A percentile compares a stretch with the other conserved stretches of the same genome.
Conservation (phyloP, 495 filamentous ascomycete species). For the Hyaloscypha variabilis region DNA sequence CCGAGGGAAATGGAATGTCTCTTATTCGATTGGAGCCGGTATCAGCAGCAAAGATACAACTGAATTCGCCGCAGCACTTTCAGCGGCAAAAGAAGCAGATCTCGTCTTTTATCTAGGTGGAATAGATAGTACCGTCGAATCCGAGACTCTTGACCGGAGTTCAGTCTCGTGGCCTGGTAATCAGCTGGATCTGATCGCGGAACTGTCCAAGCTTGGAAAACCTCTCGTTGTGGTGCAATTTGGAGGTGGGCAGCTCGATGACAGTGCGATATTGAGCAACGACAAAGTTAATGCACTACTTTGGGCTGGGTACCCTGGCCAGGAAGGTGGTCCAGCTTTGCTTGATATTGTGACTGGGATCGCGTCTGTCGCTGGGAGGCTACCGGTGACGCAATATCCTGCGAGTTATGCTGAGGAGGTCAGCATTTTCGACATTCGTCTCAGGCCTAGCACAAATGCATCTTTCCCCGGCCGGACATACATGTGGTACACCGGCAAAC, state of each 20-base stretch:
- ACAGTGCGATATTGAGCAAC: constrained; percentile 52
- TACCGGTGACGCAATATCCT: constrained; percentile 59
- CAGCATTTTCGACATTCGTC: constrained; percentile 54
- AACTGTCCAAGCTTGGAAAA: constrained; percentile 49
- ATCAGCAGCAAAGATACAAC: constrained; percentile 43
- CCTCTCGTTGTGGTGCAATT: constrained; percentile 59
- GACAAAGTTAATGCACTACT: constrained; percentile 68
- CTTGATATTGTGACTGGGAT: constrained; percentile 46
- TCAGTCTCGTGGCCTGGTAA: constrained; percentile 59
- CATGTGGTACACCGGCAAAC: constrained; percentile 59
- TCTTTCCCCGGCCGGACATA: constrained; percentile 54
- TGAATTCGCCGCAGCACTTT: no score
- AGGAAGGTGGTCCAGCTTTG: constrained; percentile 61
- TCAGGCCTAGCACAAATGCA: constrained; percentile 49
- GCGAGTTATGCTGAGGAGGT: constrained; percentile 50
- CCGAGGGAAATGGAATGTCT: constrained; percentile 48
- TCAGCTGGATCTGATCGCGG: constrained; percentile 54
- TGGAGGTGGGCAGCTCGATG: constrained; percentile 45
- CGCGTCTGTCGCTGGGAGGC: constrained; percentile 52
- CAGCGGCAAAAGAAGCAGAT: constrained; percentile 53
- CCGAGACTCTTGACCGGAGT: constrained; percentile 52
- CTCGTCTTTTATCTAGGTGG: constrained; percentile 58
- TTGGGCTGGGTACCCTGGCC: constrained; percentile 90
- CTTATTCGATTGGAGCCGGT: constrained; percentile 41
- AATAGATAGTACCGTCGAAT: constrained; percentile 57